phyloP scores from a whole-genome alignment of 805 yeast genomes.

The Barnettozyma vustinii region DNA sequence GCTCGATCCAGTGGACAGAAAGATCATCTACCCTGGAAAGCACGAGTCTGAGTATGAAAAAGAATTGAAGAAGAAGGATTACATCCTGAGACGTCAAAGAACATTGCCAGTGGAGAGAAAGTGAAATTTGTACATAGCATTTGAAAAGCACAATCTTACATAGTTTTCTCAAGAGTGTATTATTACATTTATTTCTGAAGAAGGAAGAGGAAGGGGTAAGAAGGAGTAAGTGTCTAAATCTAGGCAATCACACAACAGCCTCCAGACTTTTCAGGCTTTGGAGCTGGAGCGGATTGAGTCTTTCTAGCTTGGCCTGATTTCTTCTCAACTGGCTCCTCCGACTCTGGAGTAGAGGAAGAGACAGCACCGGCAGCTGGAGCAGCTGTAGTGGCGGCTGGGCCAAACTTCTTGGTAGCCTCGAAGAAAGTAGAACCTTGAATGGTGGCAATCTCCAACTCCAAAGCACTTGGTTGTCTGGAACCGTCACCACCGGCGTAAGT shows the following conservation, averaged over 20 bases:
- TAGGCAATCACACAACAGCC: conserved; percentile 30
- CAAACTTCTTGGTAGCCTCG: conserved; percentile 33
- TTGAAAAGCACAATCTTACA: neutral
- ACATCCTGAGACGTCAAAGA: conserved; percentile 48
- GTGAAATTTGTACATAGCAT: conserved; percentile 6
- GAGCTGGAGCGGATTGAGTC: conserved; percentile 15
- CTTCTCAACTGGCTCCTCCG: conserved; percentile 7
- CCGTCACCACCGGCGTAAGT: conserved; percentile 73
- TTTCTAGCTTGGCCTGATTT: conserved; percentile 13
- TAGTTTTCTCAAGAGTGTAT: neutral
- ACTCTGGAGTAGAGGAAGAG: conserved; percentile 1
- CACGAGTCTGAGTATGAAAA: conserved; percentile 40
- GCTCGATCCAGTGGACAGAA: conserved; percentile 53
- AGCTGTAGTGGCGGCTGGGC: conserved; percentile 3
- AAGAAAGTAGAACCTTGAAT: conserved; percentile 66
- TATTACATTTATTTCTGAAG: neutral
- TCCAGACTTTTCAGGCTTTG: conserved; percentile 20
- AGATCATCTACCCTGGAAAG: conserved; percentile 71
- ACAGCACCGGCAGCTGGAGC: conserved; percentile 9
- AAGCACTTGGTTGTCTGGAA: conserved; percentile 55
- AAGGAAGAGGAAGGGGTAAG: neutral
- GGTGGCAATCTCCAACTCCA: conserved; percentile 59
- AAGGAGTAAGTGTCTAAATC: conserved; percentile 6
- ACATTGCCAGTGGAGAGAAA: conserved; percentile 46
- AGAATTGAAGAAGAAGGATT: conserved; percentile 47